Percentiles rank a stretch among this genome's conserved stretches.
These are phyloP conservation scores for Suillus ampliporus DNA, from an alignment of 768 basidiomycete species.

Conservation along the genomic window DNA sequence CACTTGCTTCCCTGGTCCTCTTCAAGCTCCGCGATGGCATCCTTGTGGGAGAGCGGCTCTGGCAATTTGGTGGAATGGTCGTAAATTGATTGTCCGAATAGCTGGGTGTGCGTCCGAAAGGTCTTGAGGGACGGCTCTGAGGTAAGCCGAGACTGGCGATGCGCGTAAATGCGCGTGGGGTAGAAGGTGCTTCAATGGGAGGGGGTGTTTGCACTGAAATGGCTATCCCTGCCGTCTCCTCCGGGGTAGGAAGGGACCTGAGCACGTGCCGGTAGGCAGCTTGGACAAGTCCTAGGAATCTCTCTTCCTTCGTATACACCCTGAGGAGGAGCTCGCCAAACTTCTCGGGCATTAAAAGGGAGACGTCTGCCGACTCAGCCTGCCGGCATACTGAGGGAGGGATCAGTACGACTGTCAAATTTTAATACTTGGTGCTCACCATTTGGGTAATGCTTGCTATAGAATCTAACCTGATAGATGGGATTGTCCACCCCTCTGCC, in stretches of 20 bases:
- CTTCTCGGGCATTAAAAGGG: constrained; percentile 62
- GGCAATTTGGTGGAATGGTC: constrained; percentile 46
- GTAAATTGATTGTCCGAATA: constrained; percentile 52
- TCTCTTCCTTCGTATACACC: constrained; percentile 68
- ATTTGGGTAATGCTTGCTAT: constrained; percentile 66
- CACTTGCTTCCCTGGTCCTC: constrained; percentile 26
- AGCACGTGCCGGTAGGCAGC: constrained; percentile 63
- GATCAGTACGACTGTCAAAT: neutral
- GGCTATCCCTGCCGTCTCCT: constrained; percentile 9
- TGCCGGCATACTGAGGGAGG: constrained; percentile 43
- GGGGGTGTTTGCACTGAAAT: constrained; percentile 38
- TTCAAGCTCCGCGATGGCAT: constrained; percentile 31
- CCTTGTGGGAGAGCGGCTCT: constrained; percentile 36
- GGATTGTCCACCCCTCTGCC: constrained; percentile 78
- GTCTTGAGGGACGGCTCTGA: constrained; percentile 18
- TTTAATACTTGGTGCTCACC: constrained; percentile 43
- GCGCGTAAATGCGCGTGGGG: constrained; percentile 37
- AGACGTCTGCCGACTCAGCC: constrained; percentile 63
- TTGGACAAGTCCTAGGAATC: constrained; percentile 67
- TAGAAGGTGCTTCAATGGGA: constrained; percentile 43
- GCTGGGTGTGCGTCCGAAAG: constrained; percentile 33
- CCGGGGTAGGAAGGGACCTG: constrained; percentile 19
- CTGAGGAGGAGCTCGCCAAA: constrained; percentile 76
- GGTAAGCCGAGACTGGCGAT: constrained; percentile 15
- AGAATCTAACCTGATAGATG: constrained; percentile 71